Conservation (phyloP, 306 rosid species). For the Parietaria judaica region DNA sequence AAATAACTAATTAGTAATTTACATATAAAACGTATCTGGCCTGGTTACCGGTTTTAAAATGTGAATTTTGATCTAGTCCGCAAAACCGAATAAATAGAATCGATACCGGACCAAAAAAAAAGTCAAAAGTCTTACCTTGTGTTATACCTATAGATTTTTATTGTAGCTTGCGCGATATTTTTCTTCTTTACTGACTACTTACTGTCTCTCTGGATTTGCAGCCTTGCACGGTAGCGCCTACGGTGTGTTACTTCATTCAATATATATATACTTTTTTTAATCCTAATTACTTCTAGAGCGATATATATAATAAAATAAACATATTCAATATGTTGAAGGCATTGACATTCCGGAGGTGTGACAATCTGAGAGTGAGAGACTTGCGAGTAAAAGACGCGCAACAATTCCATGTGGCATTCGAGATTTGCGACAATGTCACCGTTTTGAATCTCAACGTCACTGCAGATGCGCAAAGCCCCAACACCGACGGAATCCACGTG, state of each 20-base stretch:
- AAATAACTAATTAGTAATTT: too few relatives aligned
- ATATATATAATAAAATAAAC: not conserved
- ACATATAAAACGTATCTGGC: too few relatives aligned
- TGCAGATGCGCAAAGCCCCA: conserved; percentile 60
- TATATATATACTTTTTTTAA: not conserved
- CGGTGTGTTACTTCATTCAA: not conserved
- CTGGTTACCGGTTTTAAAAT: too few relatives aligned
- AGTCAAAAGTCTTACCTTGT: too few relatives aligned
- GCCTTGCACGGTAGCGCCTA: too few relatives aligned
- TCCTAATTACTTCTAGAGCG: too few relatives aligned
- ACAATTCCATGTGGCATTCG: conserved; percentile 49
- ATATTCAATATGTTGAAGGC: conserved; percentile 32
- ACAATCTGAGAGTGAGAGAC: conserved; percentile 34
- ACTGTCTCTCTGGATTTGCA: not conserved
- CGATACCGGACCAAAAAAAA: too few relatives aligned
- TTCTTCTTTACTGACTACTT: too few relatives aligned
- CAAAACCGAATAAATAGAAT: too few relatives aligned
- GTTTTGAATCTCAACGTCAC: conserved; percentile 35
- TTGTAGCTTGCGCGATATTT: too few relatives aligned
- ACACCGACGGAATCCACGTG: conserved; percentile 79
- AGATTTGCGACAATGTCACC: conserved; percentile 29
- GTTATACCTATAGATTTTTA: too few relatives aligned
- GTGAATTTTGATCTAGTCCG: too few relatives aligned
- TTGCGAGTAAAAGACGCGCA: conserved; percentile 42
- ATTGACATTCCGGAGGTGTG: conserved; percentile 41